Conservation (phyloP, 73 alveolate genomes). For the Effrenium voratum region DNA sequence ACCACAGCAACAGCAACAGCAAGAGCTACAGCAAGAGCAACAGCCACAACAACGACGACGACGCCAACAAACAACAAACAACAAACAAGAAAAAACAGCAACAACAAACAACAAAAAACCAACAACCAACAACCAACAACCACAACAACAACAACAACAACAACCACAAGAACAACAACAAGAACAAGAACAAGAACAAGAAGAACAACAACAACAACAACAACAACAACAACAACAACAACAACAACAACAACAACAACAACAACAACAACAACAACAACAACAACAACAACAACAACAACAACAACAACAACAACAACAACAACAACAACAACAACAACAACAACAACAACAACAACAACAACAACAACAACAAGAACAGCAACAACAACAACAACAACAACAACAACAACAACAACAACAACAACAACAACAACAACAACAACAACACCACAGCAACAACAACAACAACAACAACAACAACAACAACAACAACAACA, state of each 20-base stretch:
- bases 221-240: not conserved
- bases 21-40: not conserved
- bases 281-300: too few relatives aligned
- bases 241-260: too few relatives aligned
- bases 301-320: not conserved
- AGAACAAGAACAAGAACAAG: not conserved
- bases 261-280: too few relatives aligned
- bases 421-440: not conserved
- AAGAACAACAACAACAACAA: not conserved
- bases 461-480: not conserved
- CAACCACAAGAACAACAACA: not conserved
- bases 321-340: not conserved
- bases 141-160: too few relatives aligned
- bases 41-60: too few relatives aligned
- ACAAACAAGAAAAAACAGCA: too few relatives aligned
- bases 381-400: too few relatives aligned
- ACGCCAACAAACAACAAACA: too few relatives aligned
- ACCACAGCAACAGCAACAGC: not conserved
- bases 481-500: not conserved
- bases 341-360: too few relatives aligned
- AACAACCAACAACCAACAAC: too few relatives aligned
- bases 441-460: not conserved
- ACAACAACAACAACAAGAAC: too few relatives aligned
- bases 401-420: not conserved
- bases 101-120: too few relatives aligned